Conservation (phyloP, 1,284 basidiomycete species). For the Rhodotorula sp. region DNA sequence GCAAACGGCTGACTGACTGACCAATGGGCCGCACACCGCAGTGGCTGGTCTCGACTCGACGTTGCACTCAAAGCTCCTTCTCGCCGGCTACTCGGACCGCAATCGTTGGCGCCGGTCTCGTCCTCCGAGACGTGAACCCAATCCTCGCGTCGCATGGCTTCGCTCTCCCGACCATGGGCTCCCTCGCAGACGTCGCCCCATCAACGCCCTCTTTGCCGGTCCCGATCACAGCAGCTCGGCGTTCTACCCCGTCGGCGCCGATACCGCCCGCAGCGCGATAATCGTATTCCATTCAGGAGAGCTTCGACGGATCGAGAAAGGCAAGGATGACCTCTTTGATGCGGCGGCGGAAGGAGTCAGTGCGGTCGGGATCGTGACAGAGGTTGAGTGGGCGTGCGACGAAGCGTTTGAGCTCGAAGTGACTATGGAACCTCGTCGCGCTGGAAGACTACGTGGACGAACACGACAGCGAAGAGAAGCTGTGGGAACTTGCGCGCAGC, state of each 20-base stretch:
- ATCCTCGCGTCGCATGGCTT: conserved; percentile 7
- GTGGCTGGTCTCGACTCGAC: conserved; percentile 10
- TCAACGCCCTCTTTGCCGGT: conserved; percentile 8
- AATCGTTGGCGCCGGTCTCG: conserved; percentile 7
- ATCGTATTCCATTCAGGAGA: conserved; percentile 3
- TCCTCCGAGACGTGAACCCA: not conserved
- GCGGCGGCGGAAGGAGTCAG: not conserved
- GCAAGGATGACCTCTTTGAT: conserved; percentile 8
- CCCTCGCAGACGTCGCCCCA: not conserved
- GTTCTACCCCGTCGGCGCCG: not conserved
- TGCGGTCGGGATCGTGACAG: not conserved
- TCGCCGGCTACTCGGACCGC: not conserved
- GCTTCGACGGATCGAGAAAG: not conserved
- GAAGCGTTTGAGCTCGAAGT: conserved; percentile 16
- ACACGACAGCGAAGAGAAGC: not conserved
- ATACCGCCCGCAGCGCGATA: not conserved
- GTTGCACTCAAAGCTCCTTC: not conserved
- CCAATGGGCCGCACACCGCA: not conserved
- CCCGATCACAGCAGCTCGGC: conserved; percentile 8
- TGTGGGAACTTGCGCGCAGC: conserved; percentile 8
- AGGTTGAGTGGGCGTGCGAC: conserved; percentile 10
- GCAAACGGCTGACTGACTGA: not conserved
- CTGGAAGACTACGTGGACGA: conserved; percentile 6
- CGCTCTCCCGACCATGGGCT: conserved; percentile 3
- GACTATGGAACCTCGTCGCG: conserved; percentile 1